Conservation (phyloP, 257 asterid species). For the Petunia secreta region DNA sequence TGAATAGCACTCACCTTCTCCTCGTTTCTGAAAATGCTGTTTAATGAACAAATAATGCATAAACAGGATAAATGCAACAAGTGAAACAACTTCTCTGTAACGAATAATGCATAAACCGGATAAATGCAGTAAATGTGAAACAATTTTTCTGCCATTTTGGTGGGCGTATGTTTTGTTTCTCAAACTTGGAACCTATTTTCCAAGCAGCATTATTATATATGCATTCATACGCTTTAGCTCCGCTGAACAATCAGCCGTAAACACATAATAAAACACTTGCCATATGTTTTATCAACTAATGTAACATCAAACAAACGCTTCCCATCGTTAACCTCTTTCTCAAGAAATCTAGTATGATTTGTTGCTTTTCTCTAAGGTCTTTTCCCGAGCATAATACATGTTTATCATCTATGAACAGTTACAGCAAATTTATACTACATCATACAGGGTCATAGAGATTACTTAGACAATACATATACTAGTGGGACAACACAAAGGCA, state of each 20-base stretch:
- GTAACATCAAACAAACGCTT: neutral
- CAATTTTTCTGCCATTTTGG: neutral
- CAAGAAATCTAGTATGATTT: neutral
- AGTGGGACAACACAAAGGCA: neutral
- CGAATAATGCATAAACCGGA: neutral
- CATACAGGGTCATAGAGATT: neutral
- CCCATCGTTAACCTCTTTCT: neutral
- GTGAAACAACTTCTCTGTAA: neutral
- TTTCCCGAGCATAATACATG: neutral
- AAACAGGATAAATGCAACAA: neutral
- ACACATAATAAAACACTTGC: neutral
- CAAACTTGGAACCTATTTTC: neutral
- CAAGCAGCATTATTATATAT: neutral
- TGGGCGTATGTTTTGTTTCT: neutral
- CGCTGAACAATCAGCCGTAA: neutral
- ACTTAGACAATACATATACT: neutral
- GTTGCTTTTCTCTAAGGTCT: neutral
- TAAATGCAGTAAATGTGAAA: neutral
- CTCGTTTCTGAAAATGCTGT: neutral
- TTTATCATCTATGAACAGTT: constrained; percentile 14
- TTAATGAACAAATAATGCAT: too few species aligned
- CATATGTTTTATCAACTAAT: neutral
- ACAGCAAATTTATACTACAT: neutral
- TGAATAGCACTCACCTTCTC: neutral
- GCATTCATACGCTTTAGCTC: neutral